Conservation (phyloP, 2,329 filamentous ascomycete genomes). For the Cytospora piceicola region DNA sequence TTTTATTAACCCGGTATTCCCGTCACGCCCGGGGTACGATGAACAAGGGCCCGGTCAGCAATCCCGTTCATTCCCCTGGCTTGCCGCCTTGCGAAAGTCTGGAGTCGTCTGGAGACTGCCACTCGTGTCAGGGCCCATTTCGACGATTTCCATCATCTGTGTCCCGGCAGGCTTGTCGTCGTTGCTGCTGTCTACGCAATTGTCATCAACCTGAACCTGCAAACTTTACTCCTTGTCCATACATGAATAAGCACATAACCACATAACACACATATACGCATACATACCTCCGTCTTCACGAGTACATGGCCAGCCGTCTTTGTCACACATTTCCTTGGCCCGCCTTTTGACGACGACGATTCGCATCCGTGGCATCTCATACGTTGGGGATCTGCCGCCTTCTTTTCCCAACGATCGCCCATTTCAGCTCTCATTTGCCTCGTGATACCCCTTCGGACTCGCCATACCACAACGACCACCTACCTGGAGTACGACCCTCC, state of each 20-base stretch:
- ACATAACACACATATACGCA: neutral
- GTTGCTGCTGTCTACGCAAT: too few species aligned
- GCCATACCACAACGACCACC: neutral
- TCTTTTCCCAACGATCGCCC: constrained; percentile 2
- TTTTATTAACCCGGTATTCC: neutral
- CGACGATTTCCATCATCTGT: neutral
- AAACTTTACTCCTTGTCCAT: neutral
- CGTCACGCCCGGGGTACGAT: constrained; percentile 6
- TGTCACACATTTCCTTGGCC: neutral
- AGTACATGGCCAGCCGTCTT: neutral
- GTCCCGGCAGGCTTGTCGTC: neutral
- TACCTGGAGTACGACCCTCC: neutral
- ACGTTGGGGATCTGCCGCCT: neutral
- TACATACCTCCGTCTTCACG: neutral
- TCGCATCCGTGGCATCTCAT: neutral
- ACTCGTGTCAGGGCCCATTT: neutral
- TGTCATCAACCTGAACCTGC: neutral
- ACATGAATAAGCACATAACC: neutral
- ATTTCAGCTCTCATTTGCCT: neutral
- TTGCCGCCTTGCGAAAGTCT: neutral
- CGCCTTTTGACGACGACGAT: neutral
- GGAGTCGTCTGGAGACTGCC: constrained; percentile 1
- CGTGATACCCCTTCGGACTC: constrained; percentile 6
- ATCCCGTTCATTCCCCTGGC: neutral
- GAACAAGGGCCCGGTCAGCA: constrained; percentile 9